Conservation (phyloP, 805 yeast genomes). For the Cyberlindnera veronae region DNA sequence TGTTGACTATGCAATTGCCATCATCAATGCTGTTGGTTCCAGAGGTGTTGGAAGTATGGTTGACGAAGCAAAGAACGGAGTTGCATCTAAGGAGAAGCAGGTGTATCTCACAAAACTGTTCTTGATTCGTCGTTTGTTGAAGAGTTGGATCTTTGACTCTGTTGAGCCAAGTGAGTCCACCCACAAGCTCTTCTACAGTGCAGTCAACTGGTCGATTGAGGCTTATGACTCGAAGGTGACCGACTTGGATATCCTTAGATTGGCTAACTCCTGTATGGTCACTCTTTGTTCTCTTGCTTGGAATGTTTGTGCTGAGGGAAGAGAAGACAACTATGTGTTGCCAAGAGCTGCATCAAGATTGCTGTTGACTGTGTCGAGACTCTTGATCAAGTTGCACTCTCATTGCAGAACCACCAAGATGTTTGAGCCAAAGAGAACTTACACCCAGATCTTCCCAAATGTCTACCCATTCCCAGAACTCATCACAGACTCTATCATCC, state of each 20-base stretch:
- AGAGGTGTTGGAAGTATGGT: constrained; percentile 39
- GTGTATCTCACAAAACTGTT: constrained; percentile 60
- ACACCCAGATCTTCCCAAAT: constrained; percentile 67
- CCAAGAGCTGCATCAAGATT: constrained; percentile 49
- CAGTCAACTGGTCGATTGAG: constrained; percentile 57
- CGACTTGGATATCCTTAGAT: constrained; percentile 58
- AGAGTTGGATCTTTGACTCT: constrained; percentile 31
- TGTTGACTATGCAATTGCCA: constrained; percentile 38
- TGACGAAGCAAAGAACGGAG: constrained; percentile 31
- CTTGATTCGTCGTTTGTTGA: constrained; percentile 53
- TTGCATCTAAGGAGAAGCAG: constrained; percentile 35
- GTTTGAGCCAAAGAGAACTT: constrained; percentile 58
- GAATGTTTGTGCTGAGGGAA: constrained; percentile 32
- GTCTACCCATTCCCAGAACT: constrained; percentile 58
- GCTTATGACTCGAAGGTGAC: constrained; percentile 40
- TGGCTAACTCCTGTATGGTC: constrained; percentile 57
- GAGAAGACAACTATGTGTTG: constrained; percentile 33
- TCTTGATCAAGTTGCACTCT: constrained; percentile 51
- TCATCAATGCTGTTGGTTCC: constrained; percentile 53
- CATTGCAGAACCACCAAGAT: constrained; percentile 37
- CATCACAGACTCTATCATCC: constrained; percentile 71
- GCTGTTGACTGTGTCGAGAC: constrained; percentile 49
- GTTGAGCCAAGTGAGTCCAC: constrained; percentile 33
- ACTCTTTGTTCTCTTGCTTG: constrained; percentile 42
- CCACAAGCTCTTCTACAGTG: constrained; percentile 41